Base-by-base conservation (phyloP, 306 rosid genomes). In the Pyrus bretschneideri region DNA sequence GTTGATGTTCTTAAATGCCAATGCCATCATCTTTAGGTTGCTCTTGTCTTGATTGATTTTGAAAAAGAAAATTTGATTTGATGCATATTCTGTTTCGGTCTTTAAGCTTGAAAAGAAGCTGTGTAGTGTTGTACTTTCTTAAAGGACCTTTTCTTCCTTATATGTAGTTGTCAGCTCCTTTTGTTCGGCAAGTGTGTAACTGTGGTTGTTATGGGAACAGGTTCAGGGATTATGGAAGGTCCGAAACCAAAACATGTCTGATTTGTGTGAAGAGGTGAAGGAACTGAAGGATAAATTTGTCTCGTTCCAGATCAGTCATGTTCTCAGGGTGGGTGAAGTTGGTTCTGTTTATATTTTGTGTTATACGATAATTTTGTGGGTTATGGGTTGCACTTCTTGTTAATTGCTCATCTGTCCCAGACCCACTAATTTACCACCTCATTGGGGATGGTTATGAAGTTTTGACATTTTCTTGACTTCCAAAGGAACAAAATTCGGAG, bases 171-270 rank as follows among this genome's bases (percentile, higher is more conserved):
- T 42, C 27, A 19, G 3, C 19, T 64, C 70, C 58, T 33, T 69
- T 67, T 17, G 18, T 67, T 77, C 68, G 45, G 66, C 72, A 31
- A 79, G 69, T 72, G 73, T 77, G 70, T 67, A 70, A 15, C 5
- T 69, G 71, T n/a, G 71, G 54, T 57, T 70, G 51, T 79, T 88
- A 71, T 74, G 85, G 79, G 72, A 64, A 74, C 91, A 95, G 98
- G 90, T 95, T 69, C 91, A 86, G 70, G 98, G 98, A 45, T 86
- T 79, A 72, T 92, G 98, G 98, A 89, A 81, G 86, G 92, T 76
- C 73, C 90, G 72, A 89, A 81, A 90, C 61, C 82, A 86, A 82
- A 90, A 86, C 83, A 77, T 95, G 81, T 71, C 86, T 52, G 70
- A 40, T 68, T 82, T 95, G 86, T 81, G 67, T 78, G 81, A 89